Evolutionary conservation across 805 yeast genomes (phyloP).

Genomic region (Clavispora asparagi): DNA sequence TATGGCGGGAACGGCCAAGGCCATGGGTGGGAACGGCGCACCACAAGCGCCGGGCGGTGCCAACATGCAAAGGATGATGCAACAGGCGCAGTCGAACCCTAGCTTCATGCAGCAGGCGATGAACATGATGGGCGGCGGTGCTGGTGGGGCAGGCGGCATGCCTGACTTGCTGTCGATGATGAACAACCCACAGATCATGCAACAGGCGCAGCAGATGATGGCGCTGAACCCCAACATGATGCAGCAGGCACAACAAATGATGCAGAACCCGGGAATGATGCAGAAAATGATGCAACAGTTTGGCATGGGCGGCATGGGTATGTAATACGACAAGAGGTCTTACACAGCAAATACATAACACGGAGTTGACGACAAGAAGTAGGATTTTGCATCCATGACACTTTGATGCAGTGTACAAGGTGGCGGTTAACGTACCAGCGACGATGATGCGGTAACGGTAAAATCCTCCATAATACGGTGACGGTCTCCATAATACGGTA

Average conservation of each 20-base stretch:
- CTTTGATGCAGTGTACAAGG: too few relatives aligned
- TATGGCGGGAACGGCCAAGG: constrained; percentile 72
- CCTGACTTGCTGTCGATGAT: constrained; percentile 40
- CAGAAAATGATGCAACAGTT: constrained; percentile 64
- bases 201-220: constrained; percentile 46
- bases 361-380: background rate
- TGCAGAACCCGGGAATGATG: constrained; percentile 65
- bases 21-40: constrained; percentile 46
- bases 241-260: constrained; percentile 41
- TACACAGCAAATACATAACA: background rate
- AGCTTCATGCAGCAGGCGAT: constrained; percentile 58
- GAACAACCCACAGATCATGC: constrained; percentile 46
- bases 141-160: constrained; percentile 33
- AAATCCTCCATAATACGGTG: too few relatives aligned
- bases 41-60: constrained; percentile 31
- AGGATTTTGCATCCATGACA: too few relatives aligned
- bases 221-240: constrained; percentile 39
- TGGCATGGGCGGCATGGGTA: constrained; percentile 42
- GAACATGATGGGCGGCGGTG: constrained; percentile 53
- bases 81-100: constrained; percentile 49
- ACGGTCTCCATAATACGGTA: too few relatives aligned
- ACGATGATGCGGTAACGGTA: too few relatives aligned
- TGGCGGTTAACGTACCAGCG: too few relatives aligned
- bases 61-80: constrained; percentile 48
- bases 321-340: background rate